Conservation (phyloP, 1,139 yeast species). For the Geotrichum bryndzae region DNA sequence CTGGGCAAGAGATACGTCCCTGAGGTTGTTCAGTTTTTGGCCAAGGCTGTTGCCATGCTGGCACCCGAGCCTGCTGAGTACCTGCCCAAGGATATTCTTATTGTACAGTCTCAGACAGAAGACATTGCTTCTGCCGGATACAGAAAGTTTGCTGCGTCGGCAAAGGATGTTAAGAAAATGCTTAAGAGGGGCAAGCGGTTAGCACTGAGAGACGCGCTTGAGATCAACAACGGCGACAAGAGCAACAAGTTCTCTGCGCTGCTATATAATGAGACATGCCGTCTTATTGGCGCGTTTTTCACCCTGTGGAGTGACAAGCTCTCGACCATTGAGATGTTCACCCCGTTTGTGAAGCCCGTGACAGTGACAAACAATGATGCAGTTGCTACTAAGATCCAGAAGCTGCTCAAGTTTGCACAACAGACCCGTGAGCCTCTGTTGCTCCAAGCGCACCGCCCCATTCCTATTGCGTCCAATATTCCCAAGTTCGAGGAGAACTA, state of each 20-base stretch:
- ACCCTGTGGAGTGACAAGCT: conserved; percentile 59
- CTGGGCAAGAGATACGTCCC: conserved; percentile 77
- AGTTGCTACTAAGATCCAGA: conserved; percentile 39
- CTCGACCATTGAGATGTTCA: conserved; percentile 55
- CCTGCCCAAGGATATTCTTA: conserved; percentile 16
- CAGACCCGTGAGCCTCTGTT: conserved; percentile 63
- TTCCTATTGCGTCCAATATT: conserved; percentile 76
- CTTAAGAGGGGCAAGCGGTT: neutral
- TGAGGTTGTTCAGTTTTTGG: conserved; percentile 60
- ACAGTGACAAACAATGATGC: conserved; percentile 14
- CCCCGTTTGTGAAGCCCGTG: conserved; percentile 33
- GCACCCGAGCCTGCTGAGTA: conserved; percentile 13
- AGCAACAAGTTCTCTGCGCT: conserved; percentile 5
- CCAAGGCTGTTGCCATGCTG: conserved; percentile 25
- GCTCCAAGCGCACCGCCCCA: conserved; percentile 81
- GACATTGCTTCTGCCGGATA: conserved; percentile 7
- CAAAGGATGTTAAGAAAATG: neutral
- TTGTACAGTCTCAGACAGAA: conserved; percentile 11
- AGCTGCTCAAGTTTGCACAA: conserved; percentile 46
- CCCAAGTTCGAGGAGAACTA: conserved; percentile 95
- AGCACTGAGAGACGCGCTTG: conserved; percentile 12
- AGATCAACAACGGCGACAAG: neutral
- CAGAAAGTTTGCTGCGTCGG: conserved; percentile 13
- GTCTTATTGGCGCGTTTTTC: conserved; percentile 7
- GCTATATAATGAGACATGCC: conserved; percentile 12